Conservation (phyloP, 352 stramenopile genomes). For the Pilasporangium apinafurcum region DNA sequence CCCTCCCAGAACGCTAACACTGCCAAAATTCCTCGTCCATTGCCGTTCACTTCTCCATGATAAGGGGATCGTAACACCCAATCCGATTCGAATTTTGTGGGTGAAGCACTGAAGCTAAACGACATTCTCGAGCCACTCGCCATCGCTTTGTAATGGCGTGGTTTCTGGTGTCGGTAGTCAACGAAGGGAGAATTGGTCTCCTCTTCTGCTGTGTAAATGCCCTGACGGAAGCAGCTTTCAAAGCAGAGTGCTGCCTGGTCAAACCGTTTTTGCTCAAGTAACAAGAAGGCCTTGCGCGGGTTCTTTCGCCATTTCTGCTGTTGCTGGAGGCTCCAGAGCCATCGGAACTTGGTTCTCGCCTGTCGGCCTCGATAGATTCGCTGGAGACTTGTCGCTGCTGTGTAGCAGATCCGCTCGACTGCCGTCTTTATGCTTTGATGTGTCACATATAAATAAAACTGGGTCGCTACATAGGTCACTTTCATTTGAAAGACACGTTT, state of each 20-base stretch:
- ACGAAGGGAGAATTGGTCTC: too few relatives aligned
- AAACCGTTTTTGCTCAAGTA: conserved; percentile 28
- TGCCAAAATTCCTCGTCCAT: too few relatives aligned
- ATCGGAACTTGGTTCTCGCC: conserved; percentile 23
- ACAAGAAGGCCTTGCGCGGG: conserved; percentile 34
- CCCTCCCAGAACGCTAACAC: conserved; percentile 58
- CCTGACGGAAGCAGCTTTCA: conserved; percentile 40
- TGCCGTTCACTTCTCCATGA: not conserved
- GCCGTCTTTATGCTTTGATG: conserved; percentile 9
- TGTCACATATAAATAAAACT: conserved; percentile 11
- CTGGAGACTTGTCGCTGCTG: conserved; percentile 34
- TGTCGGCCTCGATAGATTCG: conserved; percentile 33
- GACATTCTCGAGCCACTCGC: conserved; percentile 29
- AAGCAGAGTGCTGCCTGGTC: conserved; percentile 37
- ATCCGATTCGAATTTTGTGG: conserved; percentile 17
- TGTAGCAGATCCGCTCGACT: conserved; percentile 3
- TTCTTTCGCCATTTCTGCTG: conserved; percentile 44
- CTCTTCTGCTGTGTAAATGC: conserved; percentile 3
- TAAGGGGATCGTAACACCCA: conserved; percentile 9
- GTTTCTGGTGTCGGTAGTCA: too few relatives aligned
- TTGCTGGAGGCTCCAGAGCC: conserved; percentile 17
- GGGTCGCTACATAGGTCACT: conserved; percentile 6
- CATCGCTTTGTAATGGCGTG: not conserved
- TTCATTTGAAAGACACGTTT: conserved; percentile 11
- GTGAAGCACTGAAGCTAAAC: conserved; percentile 42